These are phyloP conservation scores for Fraxinus xanthoxyloides DNA, from an alignment of 305 asterid genomes.

Conservation along the genomic window DNA sequence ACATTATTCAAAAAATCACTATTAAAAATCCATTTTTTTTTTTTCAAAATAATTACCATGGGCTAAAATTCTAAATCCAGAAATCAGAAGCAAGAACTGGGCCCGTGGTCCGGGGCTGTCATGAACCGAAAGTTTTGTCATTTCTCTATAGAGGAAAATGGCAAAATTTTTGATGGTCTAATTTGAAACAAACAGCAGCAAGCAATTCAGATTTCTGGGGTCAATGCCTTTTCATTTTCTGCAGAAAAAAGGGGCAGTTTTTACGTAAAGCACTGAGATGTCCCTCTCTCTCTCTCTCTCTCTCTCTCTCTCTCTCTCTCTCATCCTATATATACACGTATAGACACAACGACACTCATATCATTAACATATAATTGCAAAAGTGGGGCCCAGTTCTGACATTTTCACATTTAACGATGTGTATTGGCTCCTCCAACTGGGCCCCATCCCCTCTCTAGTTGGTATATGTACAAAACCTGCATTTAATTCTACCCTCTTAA, in stretches of 20 bases:
- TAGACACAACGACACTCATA: slow-evolving; percentile 11
- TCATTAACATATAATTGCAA: slow-evolving; percentile 65
- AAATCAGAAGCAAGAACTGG: not conserved
- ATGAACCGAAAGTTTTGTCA: not conserved
- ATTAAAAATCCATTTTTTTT: no score
- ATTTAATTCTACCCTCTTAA: slow-evolving; percentile 36
- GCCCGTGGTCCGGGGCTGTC: slow-evolving; percentile 3
- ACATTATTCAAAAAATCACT: no score
- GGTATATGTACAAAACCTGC: slow-evolving; percentile 27
- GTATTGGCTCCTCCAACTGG: slow-evolving; percentile 39
- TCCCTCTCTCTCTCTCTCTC: not conserved
- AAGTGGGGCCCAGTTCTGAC: slow-evolving; percentile 31
- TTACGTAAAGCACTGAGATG: slow-evolving; percentile 23
- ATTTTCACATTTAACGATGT: slow-evolving; percentile 34
- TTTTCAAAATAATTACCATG: no score
- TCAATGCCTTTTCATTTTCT: not conserved
- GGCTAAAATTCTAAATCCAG: not conserved
- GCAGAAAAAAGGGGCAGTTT: not conserved
- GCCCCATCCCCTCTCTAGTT: slow-evolving; percentile 29
- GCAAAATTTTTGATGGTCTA: not conserved
- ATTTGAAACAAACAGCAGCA: not conserved
- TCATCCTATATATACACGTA: slow-evolving; percentile 2
- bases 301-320: not conserved
- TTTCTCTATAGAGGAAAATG: not conserved
- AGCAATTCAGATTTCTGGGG: slow-evolving; percentile 9